Evolutionary conservation across 441 rosid genomes (phyloP).

Genomic region (Croton laevigatus): DNA sequence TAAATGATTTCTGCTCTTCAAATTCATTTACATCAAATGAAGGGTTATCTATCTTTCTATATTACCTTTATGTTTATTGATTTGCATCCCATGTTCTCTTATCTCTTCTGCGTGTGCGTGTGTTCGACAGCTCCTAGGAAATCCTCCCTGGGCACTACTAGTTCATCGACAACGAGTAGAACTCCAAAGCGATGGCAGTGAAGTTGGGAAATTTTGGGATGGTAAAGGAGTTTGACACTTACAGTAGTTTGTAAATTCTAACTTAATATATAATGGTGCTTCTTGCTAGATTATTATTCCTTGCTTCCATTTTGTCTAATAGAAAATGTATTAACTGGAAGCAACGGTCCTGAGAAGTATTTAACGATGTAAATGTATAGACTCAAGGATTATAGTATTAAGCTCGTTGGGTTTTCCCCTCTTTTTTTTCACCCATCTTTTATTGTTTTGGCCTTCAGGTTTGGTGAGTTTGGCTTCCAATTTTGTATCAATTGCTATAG

Average conservation of each 20-base stretch:
- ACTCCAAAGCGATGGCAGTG: conserved; percentile 43
- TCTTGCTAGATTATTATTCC: not conserved
- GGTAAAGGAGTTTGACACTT: conserved; percentile 20
- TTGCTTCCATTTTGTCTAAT: conserved; percentile 17
- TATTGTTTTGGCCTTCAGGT: not conserved
- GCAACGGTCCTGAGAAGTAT: conserved; percentile 4
- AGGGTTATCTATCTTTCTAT: not conserved
- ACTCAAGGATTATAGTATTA: conserved; percentile 11
- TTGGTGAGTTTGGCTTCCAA: not conserved
- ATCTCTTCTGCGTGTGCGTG: not conserved
- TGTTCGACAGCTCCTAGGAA: conserved; percentile 41
- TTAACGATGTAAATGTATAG: conserved; percentile 17
- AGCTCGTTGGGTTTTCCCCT: not conserved
- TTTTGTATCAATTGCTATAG: no score
- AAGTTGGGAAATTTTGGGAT: conserved; percentile 15
- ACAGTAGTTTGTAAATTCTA: conserved; percentile 23
- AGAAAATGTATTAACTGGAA: conserved; percentile 11
- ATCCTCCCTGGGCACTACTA: conserved; percentile 22
- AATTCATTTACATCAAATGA: no score
- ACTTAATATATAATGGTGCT: not conserved
- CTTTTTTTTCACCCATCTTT: not conserved
- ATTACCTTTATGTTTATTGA: not conserved
- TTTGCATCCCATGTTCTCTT: not conserved
- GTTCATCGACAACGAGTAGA: conserved; percentile 40
- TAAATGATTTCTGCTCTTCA: no score